These are phyloP conservation scores for Cladosporium sp. DNA, from an alignment of 2,329 filamentous ascomycete species.

Conservation along the genomic window DNA sequence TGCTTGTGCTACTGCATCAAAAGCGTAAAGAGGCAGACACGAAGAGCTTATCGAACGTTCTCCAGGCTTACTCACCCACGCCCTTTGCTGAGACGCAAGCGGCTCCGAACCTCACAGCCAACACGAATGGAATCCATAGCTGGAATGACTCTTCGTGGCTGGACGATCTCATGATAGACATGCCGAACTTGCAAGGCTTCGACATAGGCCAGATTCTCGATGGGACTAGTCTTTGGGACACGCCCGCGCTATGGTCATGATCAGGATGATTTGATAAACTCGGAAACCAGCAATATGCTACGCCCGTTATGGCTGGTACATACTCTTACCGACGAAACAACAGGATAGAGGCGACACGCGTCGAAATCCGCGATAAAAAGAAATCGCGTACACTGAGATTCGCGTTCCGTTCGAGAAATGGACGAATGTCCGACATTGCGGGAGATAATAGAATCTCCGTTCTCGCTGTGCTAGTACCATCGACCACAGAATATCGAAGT, in stretches of 20 bases:
- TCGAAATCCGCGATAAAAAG: too few species aligned
- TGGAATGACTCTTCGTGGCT: slow-evolving; percentile 12
- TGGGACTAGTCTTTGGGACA: slow-evolving; percentile 9
- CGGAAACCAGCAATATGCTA: neutral
- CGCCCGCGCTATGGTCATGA: neutral
- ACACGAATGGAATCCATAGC: slow-evolving; percentile 7
- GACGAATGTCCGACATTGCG: too few species aligned
- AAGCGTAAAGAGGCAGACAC: slow-evolving; percentile 43
- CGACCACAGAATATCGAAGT: too few species aligned
- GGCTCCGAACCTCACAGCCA: neutral
- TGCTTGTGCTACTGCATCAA: slow-evolving; percentile 49
- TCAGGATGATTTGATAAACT: neutral
- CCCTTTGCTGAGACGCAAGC: neutral
- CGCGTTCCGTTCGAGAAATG: too few species aligned
- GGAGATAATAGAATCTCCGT: too few species aligned
- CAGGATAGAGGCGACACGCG: too few species aligned
- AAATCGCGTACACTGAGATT: too few species aligned
- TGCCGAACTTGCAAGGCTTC: slow-evolving; percentile 11
- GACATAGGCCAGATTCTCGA: slow-evolving; percentile 9
- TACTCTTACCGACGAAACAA: too few species aligned
- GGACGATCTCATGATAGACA: slow-evolving; percentile 8
- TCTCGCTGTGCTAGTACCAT: too few species aligned
- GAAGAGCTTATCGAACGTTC: slow-evolving; percentile 25
- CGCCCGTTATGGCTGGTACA: too few species aligned
- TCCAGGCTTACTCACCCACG: slow-evolving; percentile 8